Conservation (phyloP, 495 filamentous ascomycete species). For the Aspergillus olivimuriae region DNA sequence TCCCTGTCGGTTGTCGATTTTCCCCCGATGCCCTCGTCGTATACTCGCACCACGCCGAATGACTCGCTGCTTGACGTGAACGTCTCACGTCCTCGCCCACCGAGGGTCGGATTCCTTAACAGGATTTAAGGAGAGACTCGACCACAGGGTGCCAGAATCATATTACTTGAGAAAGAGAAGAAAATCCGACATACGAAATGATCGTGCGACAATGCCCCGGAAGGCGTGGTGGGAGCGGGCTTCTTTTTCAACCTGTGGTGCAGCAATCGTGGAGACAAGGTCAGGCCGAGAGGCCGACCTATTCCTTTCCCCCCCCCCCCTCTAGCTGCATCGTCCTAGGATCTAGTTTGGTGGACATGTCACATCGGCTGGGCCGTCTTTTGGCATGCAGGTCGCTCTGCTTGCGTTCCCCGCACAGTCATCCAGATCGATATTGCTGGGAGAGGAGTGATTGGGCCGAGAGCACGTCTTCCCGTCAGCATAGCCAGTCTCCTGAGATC, state of each 20-base stretch:
- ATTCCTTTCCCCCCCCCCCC: neutral
- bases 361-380: constrained; percentile 19
- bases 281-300: constrained; percentile 8
- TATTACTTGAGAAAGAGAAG: neutral
- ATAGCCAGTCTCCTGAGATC: constrained; percentile 8
- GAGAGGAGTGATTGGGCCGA: constrained; percentile 6
- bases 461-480: neutral
- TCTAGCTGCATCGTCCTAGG: neutral
- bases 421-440: constrained; percentile 11
- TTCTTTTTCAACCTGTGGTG: constrained; percentile 22
- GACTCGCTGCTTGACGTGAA: too few relatives aligned
- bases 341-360: constrained; percentile 22
- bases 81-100: too few relatives aligned
- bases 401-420: constrained; percentile 11
- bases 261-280: constrained; percentile 14
- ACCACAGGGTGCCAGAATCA: neutral
- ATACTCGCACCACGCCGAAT: too few relatives aligned
- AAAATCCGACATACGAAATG: neutral
- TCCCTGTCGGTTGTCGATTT: too few relatives aligned
- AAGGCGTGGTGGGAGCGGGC: constrained; percentile 9
- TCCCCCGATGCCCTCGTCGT: too few relatives aligned
- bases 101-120: too few relatives aligned
- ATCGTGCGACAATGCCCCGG: neutral
- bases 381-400: constrained; percentile 22
- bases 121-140: neutral